A percentile compares a stretch with the other conserved stretches of the same genome.
phyloP scores from a whole-genome alignment of 345 rosid species.

The Camelina neglecta region DNA sequence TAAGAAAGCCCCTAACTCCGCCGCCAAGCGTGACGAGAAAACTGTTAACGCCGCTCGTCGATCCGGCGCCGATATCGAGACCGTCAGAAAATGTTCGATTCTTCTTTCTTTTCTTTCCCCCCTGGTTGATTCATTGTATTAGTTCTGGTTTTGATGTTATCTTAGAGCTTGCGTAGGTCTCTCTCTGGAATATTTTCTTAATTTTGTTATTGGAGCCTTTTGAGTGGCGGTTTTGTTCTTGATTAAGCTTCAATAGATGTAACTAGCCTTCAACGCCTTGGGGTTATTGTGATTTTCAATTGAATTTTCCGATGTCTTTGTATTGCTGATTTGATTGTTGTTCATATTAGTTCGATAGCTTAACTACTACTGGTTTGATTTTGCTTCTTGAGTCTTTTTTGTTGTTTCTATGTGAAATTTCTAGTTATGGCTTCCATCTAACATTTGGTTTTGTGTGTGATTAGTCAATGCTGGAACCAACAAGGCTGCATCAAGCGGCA shows the following conservation, averaged over 20 bases:
- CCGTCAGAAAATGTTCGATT: constrained; percentile 68
- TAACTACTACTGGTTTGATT: background rate
- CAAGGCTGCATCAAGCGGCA: constrained; percentile 92
- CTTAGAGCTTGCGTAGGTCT: background rate
- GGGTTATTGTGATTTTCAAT: constrained; percentile 13
- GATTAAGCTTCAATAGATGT: background rate
- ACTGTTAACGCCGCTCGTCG: constrained; percentile 90
- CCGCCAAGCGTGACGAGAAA: constrained; percentile 81
- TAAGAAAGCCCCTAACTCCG: constrained; percentile 70
- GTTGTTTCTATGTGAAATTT: background rate
- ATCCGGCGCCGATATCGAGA: constrained; percentile 76
- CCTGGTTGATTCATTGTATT: background rate
- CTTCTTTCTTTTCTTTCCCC: background rate
- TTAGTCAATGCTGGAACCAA: constrained; percentile 87
- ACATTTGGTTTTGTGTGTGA: constrained; percentile 12
- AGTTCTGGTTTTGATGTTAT: background rate
- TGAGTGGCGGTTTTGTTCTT: background rate
- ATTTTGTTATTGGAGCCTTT: constrained; percentile 14
- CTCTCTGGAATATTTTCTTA: constrained; percentile 1
- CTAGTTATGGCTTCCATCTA: constrained; percentile 1
- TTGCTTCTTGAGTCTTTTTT: background rate
- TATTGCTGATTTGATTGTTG: background rate
- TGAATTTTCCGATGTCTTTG: background rate
- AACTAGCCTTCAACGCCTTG: background rate
- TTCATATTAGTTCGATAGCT: background rate